Conservation (phyloP, 2,329 filamentous ascomycete genomes). For the Penicillium occitanis region DNA sequence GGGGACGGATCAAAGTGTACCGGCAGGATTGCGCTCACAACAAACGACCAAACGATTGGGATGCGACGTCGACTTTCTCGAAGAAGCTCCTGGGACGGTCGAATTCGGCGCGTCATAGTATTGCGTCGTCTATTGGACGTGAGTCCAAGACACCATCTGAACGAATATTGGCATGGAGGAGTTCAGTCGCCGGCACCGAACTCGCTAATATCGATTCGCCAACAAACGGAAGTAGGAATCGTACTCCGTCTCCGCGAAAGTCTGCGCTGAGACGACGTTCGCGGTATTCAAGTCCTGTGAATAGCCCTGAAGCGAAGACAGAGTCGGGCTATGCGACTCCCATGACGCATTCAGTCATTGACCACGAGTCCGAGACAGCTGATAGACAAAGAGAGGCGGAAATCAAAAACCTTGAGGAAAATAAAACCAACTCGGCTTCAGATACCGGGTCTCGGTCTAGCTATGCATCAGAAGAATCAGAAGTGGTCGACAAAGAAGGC, state of each 20-base stretch:
- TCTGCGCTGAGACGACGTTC: conserved; percentile 28
- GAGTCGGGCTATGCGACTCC: conserved; percentile 31
- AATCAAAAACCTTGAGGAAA: background rate
- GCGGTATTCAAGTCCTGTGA: conserved; percentile 28
- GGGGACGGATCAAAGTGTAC: conserved; percentile 88
- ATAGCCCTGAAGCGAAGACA: conserved; percentile 28
- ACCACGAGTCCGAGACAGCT: conserved; percentile 24
- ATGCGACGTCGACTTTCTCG: conserved; percentile 74
- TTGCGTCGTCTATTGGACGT: conserved; percentile 48
- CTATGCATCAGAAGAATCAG: conserved; percentile 26
- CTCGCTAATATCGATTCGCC: conserved; percentile 45
- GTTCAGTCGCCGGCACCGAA: conserved; percentile 60
- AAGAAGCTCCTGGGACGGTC: conserved; percentile 59
- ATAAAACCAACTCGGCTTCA: conserved; percentile 17
- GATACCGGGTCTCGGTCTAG: conserved; percentile 28
- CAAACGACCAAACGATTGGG: conserved; percentile 78
- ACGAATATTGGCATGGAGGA: conserved; percentile 84
- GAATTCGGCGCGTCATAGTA: conserved; percentile 57
- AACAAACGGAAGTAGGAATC: conserved; percentile 32
- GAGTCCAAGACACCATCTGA: conserved; percentile 61
- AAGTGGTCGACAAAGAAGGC: conserved; percentile 8
- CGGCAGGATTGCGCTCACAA: conserved; percentile 86
- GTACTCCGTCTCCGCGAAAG: conserved; percentile 53
- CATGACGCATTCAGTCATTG: conserved; percentile 30
- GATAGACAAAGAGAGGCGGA: background rate